A percentile compares a stretch with the other conserved stretches of the same genome.
Conservation (phyloP, 2,329 filamentous ascomycete genomes). For the Exserohilum turcica region DNA sequence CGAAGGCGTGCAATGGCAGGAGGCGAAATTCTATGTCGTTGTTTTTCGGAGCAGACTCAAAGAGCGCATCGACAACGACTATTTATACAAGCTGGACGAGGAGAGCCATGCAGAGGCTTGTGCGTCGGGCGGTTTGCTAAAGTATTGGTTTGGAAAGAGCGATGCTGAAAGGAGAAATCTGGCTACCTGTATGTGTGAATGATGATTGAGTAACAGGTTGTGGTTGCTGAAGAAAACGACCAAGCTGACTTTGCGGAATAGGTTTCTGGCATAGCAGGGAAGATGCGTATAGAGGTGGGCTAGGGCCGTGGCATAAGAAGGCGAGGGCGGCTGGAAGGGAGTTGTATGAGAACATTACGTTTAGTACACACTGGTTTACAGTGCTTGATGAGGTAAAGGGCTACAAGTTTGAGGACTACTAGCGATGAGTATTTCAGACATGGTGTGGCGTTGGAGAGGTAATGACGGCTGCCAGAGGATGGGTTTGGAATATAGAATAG, state of each 20-base stretch:
- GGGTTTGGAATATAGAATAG: neutral
- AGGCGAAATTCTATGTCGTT: conserved; percentile 78
- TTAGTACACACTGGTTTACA: conserved; percentile 57
- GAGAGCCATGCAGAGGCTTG: conserved; percentile 81
- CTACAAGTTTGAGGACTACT: conserved; percentile 57
- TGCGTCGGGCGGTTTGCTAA: conserved; percentile 78
- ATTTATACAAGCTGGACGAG: conserved; percentile 75
- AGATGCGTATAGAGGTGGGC: conserved; percentile 65
- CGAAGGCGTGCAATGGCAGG: conserved; percentile 60
- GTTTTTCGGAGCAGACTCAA: conserved; percentile 79
- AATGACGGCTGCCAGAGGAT: neutral
- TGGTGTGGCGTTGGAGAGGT: neutral
- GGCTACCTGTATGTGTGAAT: conserved; percentile 65
- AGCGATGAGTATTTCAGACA: conserved; percentile 6
- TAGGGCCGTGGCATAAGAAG: conserved; percentile 62
- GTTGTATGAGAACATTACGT: conserved; percentile 53
- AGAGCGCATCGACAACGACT: conserved; percentile 66
- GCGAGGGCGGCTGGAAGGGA: conserved; percentile 56
- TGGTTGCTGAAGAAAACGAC: neutral
- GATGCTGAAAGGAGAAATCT: conserved; percentile 75
- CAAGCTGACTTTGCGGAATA: conserved; percentile 46
- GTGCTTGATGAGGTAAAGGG: conserved; percentile 67
- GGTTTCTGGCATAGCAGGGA: conserved; percentile 67
- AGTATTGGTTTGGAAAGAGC: conserved; percentile 88
- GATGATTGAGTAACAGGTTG: neutral